Base-by-base conservation (phyloP, 305 asterid genomes). In the Lippia alba region DNA sequence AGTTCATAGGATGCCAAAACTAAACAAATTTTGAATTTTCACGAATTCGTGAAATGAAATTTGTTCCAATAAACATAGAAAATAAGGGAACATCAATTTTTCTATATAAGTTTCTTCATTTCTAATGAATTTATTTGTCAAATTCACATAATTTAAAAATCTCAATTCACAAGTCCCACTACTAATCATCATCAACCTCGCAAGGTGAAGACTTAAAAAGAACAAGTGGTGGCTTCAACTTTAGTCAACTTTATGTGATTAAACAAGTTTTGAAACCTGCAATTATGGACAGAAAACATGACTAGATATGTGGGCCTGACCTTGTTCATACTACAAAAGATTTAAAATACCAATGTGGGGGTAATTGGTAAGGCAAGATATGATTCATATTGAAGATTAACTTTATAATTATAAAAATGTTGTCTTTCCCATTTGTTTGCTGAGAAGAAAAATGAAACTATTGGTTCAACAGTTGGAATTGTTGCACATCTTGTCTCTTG, bases 251-350 rank as follows among this genome's bases (percentile, higher is more conserved):
- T 79, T 79, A 55, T 56, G 75, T 79, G 62, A 75, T 67, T 79
- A 75, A 75, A 79, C 83, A 71, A 79, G 66, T 74, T 61, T 44
- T 16, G 48, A 66, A 79, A 71, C 76, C 72, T 57, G 74, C 79
- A 80, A 24, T 78, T 75, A 75, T 80, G 74, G 81, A 71, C 76
- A 80, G 66, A 67, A 67, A 83, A 80, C 83, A 83, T 80, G 87
- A 80, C 76, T 78, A 74, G 85, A 78, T 78, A 67, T 73, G 85
- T 80, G 87, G 87, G 75, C 87, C 87, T 54, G 50, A 46, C 12
- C 34, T 72, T 66, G 64, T 53, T 79, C 17, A 45, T 67, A 50
- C 12, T 6, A 36, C 9, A 36, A 36, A 36, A 36, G 41, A 4
- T 36, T 36, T 4, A 48, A 40, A 62, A 62, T 39, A 56, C 68